phyloP scores from a whole-genome alignment of 2,329 filamentous ascomycete species.

The Canariomyces notabilis region DNA sequence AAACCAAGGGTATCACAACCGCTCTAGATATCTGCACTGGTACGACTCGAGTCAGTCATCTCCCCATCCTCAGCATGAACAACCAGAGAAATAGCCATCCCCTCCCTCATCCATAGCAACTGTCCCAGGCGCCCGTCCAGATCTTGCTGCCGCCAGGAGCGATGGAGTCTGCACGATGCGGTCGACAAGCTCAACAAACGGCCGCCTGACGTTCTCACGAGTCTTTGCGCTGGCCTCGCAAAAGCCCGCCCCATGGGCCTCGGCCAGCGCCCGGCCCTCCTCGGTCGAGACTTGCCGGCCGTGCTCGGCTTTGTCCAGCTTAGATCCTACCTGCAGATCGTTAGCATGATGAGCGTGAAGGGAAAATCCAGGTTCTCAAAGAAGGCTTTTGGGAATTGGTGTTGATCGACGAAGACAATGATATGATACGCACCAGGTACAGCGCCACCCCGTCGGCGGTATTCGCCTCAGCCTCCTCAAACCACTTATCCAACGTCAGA shows the following conservation, averaged over 20 bases:
- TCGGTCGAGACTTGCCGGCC: conserved; percentile 41
- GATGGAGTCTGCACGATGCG: conserved; percentile 42
- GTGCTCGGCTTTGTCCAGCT: conserved; percentile 43
- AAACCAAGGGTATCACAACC: conserved; percentile 3
- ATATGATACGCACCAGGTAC: conserved; percentile 37
- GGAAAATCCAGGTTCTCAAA: background rate
- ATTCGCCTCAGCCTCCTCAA: conserved; percentile 48
- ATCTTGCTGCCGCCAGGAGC: conserved; percentile 32
- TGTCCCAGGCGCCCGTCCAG: conserved; percentile 24
- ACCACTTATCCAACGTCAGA: conserved; percentile 48
- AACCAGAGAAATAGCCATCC: conserved; percentile 18
- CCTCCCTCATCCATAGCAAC: conserved; percentile 27
- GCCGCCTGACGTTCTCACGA: conserved; percentile 44
- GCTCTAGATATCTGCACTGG: background rate
- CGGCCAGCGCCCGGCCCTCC: conserved; percentile 44
- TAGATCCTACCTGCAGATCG: conserved; percentile 39
- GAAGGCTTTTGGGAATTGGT: background rate
- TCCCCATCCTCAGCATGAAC: conserved; percentile 22
- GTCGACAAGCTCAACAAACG: conserved; percentile 50
- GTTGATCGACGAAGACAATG: background rate
- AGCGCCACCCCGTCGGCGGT: conserved; percentile 44
- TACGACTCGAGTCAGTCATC: too few species aligned
- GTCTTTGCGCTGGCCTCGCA: conserved; percentile 53
- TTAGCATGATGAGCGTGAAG: background rate
- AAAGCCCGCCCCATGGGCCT: conserved; percentile 42